Evolutionary conservation across 768 basidiomycete species (phyloP), one percentile per base, ranked within the genome.

Genomic region (Suillus americanus): DNA sequence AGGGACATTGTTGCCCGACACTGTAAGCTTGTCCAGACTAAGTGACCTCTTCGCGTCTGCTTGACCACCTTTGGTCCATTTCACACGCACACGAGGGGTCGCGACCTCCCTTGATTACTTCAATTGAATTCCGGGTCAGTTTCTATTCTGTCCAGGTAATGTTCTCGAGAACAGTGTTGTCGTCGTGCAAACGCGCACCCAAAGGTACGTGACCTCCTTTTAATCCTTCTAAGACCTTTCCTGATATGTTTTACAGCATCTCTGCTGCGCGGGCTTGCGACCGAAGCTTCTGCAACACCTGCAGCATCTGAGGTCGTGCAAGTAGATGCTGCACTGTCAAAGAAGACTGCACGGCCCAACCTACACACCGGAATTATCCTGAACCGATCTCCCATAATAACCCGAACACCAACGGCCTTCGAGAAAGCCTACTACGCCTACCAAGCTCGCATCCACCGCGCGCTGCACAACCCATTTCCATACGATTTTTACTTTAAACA

Each of bases 401-500:
- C 92, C 0, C 87, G 88, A 55, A 84, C 88, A 0, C 89, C 88
- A 0, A 87, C 86, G 0, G 78, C 83, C 1, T 91, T 97, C 70
- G 93, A 96, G 77, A 79, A 82, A 68, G 88, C 92, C 14, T 95
- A 91, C 77, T 89, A 92, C 76, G 81, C 85, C 61, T 96, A 97
- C 82, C 91, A 94, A 74, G 81, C 86, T 10, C 88, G 92, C 50
- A 85, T 98, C 72, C 86, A 88, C 71, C 89, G 92, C 68, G 90
- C 95, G 3, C 79, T 98, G 56, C 90, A 90, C 74, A 93, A 94
- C 69, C 95, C 95, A 1, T 89, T 94, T 74, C 92, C 95, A 20
- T 82, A 86, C 64, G 89, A 95, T 55, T 94, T 97, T 78, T 98
- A 96, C 80, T 97, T 97, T 84, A 95, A 95, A 78, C 89, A 89